A percentile compares a stretch with the other conserved stretches of the same genome.
Evolutionary conservation across 2,329 filamentous ascomycete species (phyloP).

Genomic region (Neocucurbitaria cava): DNA sequence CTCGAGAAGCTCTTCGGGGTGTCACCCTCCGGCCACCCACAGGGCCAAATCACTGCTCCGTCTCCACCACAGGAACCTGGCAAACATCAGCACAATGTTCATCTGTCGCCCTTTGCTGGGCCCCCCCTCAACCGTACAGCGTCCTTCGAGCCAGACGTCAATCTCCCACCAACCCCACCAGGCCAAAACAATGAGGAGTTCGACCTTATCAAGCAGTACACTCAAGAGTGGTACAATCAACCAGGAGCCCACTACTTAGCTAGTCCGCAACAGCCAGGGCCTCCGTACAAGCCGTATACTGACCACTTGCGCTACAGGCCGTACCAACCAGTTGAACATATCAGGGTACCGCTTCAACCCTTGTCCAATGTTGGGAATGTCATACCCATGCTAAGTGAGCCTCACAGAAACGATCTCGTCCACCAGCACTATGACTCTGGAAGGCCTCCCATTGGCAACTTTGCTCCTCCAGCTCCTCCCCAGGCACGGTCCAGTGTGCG

Average conservation of each 20-base stretch:
- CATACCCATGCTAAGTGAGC: too few relatives aligned
- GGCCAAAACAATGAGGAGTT: conserved; percentile 2
- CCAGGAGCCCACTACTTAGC: neutral
- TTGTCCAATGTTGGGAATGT: too few relatives aligned
- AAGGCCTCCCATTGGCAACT: neutral
- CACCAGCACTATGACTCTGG: too few relatives aligned
- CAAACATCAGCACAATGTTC: neutral
- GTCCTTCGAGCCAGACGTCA: neutral
- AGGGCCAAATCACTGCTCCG: neutral
- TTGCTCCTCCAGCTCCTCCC: neutral
- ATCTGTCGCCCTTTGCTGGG: too few relatives aligned
- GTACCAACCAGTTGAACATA: too few relatives aligned
- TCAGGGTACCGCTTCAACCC: too few relatives aligned
- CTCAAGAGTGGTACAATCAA: too few relatives aligned
- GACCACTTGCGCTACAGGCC: too few relatives aligned
- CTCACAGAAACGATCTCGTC: too few relatives aligned
- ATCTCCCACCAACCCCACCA: conserved; percentile 7
- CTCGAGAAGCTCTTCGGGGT: neutral
- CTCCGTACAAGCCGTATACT: too few relatives aligned
- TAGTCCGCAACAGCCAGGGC: neutral
- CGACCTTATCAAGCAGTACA: neutral
- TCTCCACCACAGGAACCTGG: neutral
- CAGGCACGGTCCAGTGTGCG: neutral
- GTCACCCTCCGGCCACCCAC: neutral
- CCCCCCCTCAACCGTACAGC: neutral